Evolutionary conservation across 352 stramenopile genomes (phyloP).

Genomic region (Phytopythium ostracodes): DNA sequence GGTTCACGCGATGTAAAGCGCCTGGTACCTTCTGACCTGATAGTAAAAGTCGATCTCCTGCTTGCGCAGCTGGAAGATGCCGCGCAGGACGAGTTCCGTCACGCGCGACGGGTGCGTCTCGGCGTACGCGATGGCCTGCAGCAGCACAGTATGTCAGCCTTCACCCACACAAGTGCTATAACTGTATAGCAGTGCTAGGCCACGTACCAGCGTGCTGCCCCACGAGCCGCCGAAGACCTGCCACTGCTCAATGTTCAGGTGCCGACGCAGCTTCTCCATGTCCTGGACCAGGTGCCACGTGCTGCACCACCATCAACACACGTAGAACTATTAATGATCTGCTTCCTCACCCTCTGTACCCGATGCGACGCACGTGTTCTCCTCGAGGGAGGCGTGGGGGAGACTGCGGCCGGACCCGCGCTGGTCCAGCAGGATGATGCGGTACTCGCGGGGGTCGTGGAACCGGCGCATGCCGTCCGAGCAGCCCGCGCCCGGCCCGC

Average conservation of each 20-base stretch:
- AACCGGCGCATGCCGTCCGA: conserved; percentile 86
- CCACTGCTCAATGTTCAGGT: conserved; percentile 89
- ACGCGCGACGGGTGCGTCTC: conserved; percentile 82
- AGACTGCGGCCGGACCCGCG: conserved; percentile 87
- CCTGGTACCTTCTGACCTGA: conserved; percentile 25
- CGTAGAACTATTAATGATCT: background rate
- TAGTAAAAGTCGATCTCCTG: conserved; percentile 94
- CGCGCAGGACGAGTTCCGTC: conserved; percentile 86
- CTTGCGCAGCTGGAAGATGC: conserved; percentile 90
- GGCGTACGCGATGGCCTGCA: conserved; percentile 80
- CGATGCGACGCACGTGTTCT: conserved; percentile 71
- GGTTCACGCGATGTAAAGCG: too few species aligned
- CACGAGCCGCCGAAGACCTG: conserved; percentile 94
- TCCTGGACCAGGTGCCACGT: conserved; percentile 92
- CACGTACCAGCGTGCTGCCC: conserved; percentile 69
- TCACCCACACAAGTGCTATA: too few species aligned
- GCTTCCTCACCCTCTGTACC: background rate
- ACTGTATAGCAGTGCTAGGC: background rate
- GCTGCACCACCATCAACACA: conserved; percentile 4
- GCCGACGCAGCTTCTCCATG: conserved; percentile 87
- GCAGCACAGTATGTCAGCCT: too few species aligned
- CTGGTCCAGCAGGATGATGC: conserved; percentile 94
- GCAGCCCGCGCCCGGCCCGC: conserved; percentile 90
- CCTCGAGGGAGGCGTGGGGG: conserved; percentile 80
- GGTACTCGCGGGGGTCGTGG: conserved; percentile 90